These are phyloP conservation scores for Chlorella sorokiniana DNA, from an alignment of 139 green algal species.

Conservation along the genomic window DNA sequence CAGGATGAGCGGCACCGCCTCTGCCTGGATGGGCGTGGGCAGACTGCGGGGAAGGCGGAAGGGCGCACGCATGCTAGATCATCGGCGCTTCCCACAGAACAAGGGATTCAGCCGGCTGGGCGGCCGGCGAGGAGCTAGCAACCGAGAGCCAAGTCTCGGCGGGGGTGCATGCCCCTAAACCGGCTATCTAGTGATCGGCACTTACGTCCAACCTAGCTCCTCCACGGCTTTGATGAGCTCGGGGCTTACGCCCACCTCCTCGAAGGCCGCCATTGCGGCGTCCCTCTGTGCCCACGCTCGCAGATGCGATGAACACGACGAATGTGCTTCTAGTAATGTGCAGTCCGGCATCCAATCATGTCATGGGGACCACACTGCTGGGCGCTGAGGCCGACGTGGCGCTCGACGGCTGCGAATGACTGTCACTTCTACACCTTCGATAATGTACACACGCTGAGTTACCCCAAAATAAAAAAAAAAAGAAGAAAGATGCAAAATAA, in stretches of 20 bases:
- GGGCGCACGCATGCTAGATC: background rate
- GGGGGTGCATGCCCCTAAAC: too few relatives aligned
- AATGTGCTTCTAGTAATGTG: background rate
- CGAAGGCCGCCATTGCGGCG: conserved; percentile 63
- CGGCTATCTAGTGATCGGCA: too few relatives aligned
- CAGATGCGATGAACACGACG: background rate
- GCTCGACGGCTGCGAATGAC: too few relatives aligned
- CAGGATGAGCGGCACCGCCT: conserved; percentile 81
- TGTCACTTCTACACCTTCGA: too few relatives aligned
- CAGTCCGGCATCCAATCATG: too few relatives aligned
- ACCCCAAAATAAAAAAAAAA: too few relatives aligned
- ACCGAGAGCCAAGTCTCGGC: background rate
- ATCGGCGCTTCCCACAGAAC: too few relatives aligned
- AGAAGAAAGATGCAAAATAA: too few relatives aligned
- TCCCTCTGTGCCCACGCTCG: background rate
- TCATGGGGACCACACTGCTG: too few relatives aligned
- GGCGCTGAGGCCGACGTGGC: too few relatives aligned
- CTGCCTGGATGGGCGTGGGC: conserved; percentile 77
- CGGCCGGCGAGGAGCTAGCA: background rate
- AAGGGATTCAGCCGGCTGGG: background rate
- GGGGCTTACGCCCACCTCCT: conserved; percentile 70
- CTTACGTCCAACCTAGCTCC: conserved; percentile 73
- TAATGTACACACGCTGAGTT: too few relatives aligned
- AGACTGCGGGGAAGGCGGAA: conserved; percentile 53
- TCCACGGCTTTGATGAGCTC: conserved; percentile 73